Conservation (phyloP, 1,139 yeast genomes). For the Hyphopichia pseudoburtonii region DNA sequence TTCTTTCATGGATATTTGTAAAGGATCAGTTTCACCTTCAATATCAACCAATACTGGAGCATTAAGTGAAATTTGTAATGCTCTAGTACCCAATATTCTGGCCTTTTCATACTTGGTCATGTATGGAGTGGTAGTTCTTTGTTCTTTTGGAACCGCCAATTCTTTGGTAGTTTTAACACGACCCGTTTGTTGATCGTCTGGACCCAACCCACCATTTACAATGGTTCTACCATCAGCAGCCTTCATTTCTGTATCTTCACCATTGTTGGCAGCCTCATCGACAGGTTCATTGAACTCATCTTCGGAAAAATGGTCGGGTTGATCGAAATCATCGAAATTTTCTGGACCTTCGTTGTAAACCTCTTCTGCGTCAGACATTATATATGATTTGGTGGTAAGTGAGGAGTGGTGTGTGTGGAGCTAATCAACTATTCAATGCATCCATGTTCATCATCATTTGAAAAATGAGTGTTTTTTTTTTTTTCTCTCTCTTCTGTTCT, state of each 20-base stretch:
- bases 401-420: too few species aligned
- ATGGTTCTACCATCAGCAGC: conserved; percentile 76
- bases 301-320: conserved; percentile 73
- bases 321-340: conserved; percentile 79
- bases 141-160: conserved; percentile 83
- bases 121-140: conserved; percentile 93
- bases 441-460: background rate
- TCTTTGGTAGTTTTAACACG: conserved; percentile 69
- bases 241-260: conserved; percentile 50
- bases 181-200: conserved; percentile 54
- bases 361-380: conserved; percentile 52
- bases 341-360: conserved; percentile 79
- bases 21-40: conserved; percentile 99
- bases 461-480: background rate
- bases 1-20: conserved; percentile 97
- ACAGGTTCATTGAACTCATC: conserved; percentile 51
- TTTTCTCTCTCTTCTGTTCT: background rate
- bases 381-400: too few species aligned
- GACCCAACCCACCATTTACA: conserved; percentile 65
- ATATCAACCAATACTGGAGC: conserved; percentile 97
- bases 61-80: conserved; percentile 93
- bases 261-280: conserved; percentile 21
- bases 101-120: conserved; percentile 99
- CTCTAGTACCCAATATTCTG: conserved; percentile 93
- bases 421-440: background rate